Percentiles rank a stretch among this genome's conserved stretches.
phyloP scores from a whole-genome alignment of 495 filamentous ascomycete genomes.

The Hamigera avellanea region DNA sequence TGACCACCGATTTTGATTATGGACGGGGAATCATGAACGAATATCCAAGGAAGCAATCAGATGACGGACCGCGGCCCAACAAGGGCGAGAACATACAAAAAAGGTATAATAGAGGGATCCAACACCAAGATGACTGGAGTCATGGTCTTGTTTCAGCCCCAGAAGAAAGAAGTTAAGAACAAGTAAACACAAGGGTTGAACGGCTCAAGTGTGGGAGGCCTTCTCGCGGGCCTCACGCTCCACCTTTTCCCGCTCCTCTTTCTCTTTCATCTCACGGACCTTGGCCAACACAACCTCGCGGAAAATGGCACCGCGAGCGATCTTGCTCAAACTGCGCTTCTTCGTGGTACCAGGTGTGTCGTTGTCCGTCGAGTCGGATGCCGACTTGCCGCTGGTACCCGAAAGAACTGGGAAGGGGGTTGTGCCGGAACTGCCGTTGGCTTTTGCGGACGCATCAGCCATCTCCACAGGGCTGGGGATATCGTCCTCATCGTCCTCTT shows the following conservation, averaged over 20 bases:
- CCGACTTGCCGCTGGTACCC: slow-evolving; percentile 8
- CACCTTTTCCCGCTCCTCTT: slow-evolving; percentile 61
- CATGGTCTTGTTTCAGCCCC: too few relatives aligned
- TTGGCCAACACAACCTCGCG: slow-evolving; percentile 95
- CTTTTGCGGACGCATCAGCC: slow-evolving; percentile 18
- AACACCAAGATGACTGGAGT: not conserved
- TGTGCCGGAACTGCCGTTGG: slow-evolving; percentile 5
- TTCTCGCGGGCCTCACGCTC: slow-evolving; percentile 41
- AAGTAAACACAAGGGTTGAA: not conserved
- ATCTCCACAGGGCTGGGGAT: slow-evolving; percentile 47
- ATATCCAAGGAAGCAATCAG: not conserved
- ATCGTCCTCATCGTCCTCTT: slow-evolving; percentile 77
- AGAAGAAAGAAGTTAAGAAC: slow-evolving; percentile 2
- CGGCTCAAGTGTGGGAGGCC: slow-evolving; percentile 13
- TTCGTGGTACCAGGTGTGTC: slow-evolving; percentile 22
- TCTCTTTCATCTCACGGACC: slow-evolving; percentile 83
- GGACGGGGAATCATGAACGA: slow-evolving; percentile 18
- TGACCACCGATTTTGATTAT: slow-evolving; percentile 1
- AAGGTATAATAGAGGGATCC: slow-evolving; percentile 4
- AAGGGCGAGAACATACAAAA: not conserved
- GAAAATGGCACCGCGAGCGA: slow-evolving; percentile 87
- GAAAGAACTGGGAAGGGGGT: slow-evolving; percentile 11
- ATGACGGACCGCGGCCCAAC: not conserved
- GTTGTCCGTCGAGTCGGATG: slow-evolving; percentile 8
- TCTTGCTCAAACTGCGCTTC: slow-evolving; percentile 58